These are phyloP conservation scores for Pythium biforme DNA, from an alignment of 352 stramenopile genomes.

Conservation along the genomic window DNA sequence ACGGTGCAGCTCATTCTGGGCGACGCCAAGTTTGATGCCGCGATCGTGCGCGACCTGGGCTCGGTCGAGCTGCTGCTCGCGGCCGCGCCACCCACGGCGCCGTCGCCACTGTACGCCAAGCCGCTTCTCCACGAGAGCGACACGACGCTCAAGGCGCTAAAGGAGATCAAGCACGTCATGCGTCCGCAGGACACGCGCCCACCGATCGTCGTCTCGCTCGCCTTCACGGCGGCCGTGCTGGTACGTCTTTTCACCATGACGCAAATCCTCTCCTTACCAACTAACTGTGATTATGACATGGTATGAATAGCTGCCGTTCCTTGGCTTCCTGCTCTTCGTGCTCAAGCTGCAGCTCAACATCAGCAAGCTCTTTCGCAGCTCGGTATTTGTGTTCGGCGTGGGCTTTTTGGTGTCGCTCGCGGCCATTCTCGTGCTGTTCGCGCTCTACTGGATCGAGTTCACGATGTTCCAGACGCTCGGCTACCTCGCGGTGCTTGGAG, in stretches of 20 bases:
- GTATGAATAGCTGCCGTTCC: constrained; percentile 43
- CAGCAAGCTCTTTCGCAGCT: constrained; percentile 62
- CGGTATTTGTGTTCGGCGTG: constrained; percentile 63
- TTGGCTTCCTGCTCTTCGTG: constrained; percentile 65
- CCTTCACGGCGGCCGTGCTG: constrained; percentile 65
- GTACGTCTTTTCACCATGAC: constrained; percentile 23
- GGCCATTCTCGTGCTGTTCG: constrained; percentile 79
- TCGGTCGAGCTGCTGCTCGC: constrained; percentile 65
- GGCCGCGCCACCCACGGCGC: constrained; percentile 48
- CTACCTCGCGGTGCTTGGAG: constrained; percentile 65
- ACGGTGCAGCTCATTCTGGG: constrained; percentile 73
- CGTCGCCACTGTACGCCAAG: constrained; percentile 86
- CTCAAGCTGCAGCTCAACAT: constrained; percentile 59
- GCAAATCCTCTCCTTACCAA: neutral
- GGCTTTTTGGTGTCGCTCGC: constrained; percentile 75
- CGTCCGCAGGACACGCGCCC: constrained; percentile 68
- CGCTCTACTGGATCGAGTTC: constrained; percentile 85
- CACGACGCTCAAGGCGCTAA: constrained; percentile 80
- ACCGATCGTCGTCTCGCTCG: constrained; percentile 60
- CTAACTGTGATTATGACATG: neutral
- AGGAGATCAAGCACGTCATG: constrained; percentile 89
- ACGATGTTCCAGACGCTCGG: constrained; percentile 86
- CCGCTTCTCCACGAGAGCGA: constrained; percentile 85
- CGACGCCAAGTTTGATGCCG: constrained; percentile 68
- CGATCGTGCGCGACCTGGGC: constrained; percentile 73